These are phyloP conservation scores for Fusarium decemcellulare DNA, from an alignment of 2,329 filamentous ascomycete genomes.

Conservation along the genomic window DNA sequence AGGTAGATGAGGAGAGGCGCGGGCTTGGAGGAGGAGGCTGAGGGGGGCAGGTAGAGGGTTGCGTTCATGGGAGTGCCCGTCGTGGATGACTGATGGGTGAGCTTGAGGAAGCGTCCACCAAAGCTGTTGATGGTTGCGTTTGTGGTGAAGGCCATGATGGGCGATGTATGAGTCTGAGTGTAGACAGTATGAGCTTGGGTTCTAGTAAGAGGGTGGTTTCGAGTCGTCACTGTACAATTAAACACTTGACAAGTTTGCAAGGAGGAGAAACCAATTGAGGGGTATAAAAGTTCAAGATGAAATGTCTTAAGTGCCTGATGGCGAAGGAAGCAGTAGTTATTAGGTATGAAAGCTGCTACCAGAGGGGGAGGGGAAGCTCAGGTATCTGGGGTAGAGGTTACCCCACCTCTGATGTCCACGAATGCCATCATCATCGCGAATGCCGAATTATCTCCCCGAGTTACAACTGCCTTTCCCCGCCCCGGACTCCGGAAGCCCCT, in stretches of 20 bases:
- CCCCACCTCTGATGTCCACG: conserved; percentile 7
- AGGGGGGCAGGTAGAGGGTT: conserved; percentile 90
- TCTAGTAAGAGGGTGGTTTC: too few species aligned
- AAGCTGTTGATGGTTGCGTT: conserved; percentile 92
- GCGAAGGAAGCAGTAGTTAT: conserved; percentile 3
- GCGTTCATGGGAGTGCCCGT: conserved; percentile 93
- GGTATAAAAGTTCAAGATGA: not conserved
- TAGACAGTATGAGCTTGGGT: too few species aligned
- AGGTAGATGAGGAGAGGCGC: conserved; percentile 93
- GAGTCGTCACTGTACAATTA: too few species aligned
- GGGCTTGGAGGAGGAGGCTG: conserved; percentile 66
- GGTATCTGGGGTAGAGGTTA: conserved; percentile 37
- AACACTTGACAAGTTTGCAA: not conserved
- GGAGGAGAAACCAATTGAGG: conserved; percentile 1
- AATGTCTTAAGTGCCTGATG: not conserved
- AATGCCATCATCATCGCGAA: conserved; percentile 35
- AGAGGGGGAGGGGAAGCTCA: not conserved
- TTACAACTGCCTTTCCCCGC: conserved; percentile 17
- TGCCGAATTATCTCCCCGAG: conserved; percentile 43
- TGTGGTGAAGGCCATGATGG: conserved; percentile 86
- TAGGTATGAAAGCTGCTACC: conserved; percentile 6
- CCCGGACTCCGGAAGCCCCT: conserved; percentile 31
- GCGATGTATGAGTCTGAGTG: not conserved
- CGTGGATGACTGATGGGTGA: conserved; percentile 83
- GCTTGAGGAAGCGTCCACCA: conserved; percentile 94